phyloP scores from a whole-genome alignment of 208 protist species.

The Leishmania tropica region DNA sequence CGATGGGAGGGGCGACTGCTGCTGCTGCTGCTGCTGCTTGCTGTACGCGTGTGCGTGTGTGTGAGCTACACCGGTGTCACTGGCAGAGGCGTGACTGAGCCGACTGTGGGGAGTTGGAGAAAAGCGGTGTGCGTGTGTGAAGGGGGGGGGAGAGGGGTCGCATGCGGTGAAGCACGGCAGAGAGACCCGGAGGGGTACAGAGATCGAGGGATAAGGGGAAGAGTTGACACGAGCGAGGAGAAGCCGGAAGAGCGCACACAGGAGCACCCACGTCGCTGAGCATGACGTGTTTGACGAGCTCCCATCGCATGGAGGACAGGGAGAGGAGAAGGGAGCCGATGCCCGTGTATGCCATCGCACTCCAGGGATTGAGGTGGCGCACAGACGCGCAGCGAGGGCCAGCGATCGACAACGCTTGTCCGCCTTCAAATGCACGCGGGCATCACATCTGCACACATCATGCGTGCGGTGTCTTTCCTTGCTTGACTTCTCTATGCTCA shows the following conservation, averaged over 20 bases:
- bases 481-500: background rate
- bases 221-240: background rate
- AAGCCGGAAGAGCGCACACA: background rate
- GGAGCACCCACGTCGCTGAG: background rate
- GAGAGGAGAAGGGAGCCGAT: background rate
- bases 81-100: background rate
- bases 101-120: background rate
- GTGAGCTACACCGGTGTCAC: background rate
- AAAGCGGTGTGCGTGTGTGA: too few relatives aligned
- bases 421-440: background rate
- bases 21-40: background rate
- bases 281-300: background rate
- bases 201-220: background rate
- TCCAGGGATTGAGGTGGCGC: background rate
- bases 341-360: background rate
- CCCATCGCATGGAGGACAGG: background rate
- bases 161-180: constrained; percentile 3
- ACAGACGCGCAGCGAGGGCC: background rate
- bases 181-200: background rate
- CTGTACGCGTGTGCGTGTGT: constrained; percentile 10
- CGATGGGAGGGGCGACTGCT: background rate
- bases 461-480: too few relatives aligned
- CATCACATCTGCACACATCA: too few relatives aligned
- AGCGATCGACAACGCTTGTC: background rate
- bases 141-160: background rate